Evolutionary conservation across 108 stramenopile species (phyloP), one percentile per base, ranked within the genome.

Genomic region (Nitzschia inconspicua): DNA sequence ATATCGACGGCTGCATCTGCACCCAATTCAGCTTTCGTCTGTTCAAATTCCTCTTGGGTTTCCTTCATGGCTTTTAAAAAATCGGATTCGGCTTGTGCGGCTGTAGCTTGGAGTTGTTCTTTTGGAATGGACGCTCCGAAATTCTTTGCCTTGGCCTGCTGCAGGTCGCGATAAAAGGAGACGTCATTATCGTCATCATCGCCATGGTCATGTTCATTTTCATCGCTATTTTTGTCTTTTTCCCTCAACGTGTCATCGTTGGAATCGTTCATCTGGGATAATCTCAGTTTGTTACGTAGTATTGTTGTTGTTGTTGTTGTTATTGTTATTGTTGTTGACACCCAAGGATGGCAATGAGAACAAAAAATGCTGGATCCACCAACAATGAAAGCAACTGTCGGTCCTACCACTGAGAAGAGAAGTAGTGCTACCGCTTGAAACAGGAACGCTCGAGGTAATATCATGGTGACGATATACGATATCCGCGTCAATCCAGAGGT

Each of bases 31-130:
- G 54, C 63, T 57, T 57, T 70, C 39, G 46, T 37, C 48, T 16
- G 28, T 27, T 63, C 24, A 50, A 63, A 63, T n/a, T 63, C 61
- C 14, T 39, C 22, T 50, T 44, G 37, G 18, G 36, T 46, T 47
- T 63, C 47, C n/a, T 39, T 63, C 61, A 63, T 63, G n/a, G 61
- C 61, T 27, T 37, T 29, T 11, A 63, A 46, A 50, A 63, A 63
- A 31, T 48, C 61, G 6, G 27, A 27, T 63, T 63, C 61, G n/a
- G 61, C 47, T 32, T 35, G 35, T 50, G 9, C 37, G 14, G 61
- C 47, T 26, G 27, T n/a, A 50, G 48, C 34, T 37, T 26, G 19
- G 7, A 26, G 22, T 32, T 50, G 48, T 25, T 63, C 61, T 16
- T 24, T 47, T 39, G 61, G 61, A 25, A 63, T 40, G 1, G 22